These are phyloP conservation scores for Backusella tuberculispora DNA, from an alignment of 192 early-diverging fungal genomes.

Conservation along the genomic window DNA sequence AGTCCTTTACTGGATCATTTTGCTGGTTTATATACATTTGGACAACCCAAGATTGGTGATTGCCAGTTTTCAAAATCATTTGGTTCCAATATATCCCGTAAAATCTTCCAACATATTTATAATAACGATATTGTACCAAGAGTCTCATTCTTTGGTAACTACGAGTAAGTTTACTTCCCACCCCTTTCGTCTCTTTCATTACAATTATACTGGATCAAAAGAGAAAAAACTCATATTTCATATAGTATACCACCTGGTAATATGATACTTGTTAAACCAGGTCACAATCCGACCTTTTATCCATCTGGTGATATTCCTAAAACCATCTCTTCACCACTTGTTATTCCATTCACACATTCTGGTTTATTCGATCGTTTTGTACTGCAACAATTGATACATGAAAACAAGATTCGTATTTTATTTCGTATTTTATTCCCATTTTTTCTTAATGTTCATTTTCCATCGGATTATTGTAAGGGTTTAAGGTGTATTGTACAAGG, in stretches of 20 bases:
- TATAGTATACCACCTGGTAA: conserved; percentile 53
- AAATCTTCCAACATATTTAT: conserved; percentile 56
- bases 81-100: conserved; percentile 44
- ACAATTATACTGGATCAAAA: not conserved
- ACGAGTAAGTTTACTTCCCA: not conserved
- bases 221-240: not conserved
- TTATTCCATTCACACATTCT: conserved; percentile 55
- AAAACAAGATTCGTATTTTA: conserved; percentile 47
- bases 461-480: conserved; percentile 49
- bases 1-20: conserved; percentile 50
- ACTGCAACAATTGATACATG: conserved; percentile 43
- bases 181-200: too few species aligned
- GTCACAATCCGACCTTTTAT: conserved; percentile 47
- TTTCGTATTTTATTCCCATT: conserved; percentile 52
- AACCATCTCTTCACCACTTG: conserved; percentile 47
- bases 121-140: conserved; percentile 47
- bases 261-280: conserved; percentile 52
- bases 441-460: conserved; percentile 60
- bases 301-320: conserved; percentile 44
- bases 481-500: conserved; percentile 25
- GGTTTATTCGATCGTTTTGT: conserved; percentile 49
- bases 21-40: conserved; percentile 57
- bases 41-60: conserved; percentile 52
- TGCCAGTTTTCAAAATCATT: conserved; percentile 51
- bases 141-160: not conserved